phyloP scores from a whole-genome alignment of 2,329 filamentous ascomycete species.

The Biscogniauxia mediterranea region DNA sequence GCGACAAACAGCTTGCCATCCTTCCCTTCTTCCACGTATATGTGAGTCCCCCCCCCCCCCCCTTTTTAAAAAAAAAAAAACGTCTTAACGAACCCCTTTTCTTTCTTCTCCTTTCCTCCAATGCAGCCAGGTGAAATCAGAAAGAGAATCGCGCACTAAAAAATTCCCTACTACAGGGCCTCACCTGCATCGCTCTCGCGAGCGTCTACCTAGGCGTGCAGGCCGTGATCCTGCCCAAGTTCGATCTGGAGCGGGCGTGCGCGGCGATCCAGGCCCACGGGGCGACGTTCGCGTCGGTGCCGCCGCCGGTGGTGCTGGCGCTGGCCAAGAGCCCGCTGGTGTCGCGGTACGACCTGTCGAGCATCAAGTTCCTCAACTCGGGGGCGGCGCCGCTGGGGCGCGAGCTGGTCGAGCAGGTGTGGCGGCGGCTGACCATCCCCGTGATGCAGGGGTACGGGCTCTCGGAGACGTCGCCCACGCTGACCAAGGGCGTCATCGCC shows the following conservation, averaged over 20 bases:
- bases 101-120: not conserved
- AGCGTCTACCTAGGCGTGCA: conserved; percentile 64
- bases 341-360: conserved; percentile 76
- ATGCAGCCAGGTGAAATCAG: too few relatives aligned
- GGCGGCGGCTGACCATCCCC: conserved; percentile 69
- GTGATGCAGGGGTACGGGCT: conserved; percentile 94
- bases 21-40: conserved; percentile 93
- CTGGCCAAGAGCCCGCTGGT: conserved; percentile 78
- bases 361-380: conserved; percentile 79
- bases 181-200: conserved; percentile 71
- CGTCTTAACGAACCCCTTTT: not conserved
- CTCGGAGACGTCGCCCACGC: conserved; percentile 80
- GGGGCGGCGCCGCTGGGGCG: conserved; percentile 81
- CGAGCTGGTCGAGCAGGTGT: conserved; percentile 76
- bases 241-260: conserved; percentile 80
- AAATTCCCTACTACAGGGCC: conserved; percentile 41
- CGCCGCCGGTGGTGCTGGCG: conserved; percentile 78
- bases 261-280: conserved; percentile 69
- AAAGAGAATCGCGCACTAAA: not conserved
- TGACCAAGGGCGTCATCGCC: conserved; percentile 69
- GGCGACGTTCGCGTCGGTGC: conserved; percentile 77
- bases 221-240: conserved; percentile 72
- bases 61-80: too few relatives aligned
- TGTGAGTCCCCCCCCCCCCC: conserved; percentile 43
- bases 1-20: conserved; percentile 74